A percentile compares a stretch with the other conserved stretches of the same genome.
phyloP scores from a whole-genome alignment of 768 basidiomycete genomes.

The Trametes punicea region DNA sequence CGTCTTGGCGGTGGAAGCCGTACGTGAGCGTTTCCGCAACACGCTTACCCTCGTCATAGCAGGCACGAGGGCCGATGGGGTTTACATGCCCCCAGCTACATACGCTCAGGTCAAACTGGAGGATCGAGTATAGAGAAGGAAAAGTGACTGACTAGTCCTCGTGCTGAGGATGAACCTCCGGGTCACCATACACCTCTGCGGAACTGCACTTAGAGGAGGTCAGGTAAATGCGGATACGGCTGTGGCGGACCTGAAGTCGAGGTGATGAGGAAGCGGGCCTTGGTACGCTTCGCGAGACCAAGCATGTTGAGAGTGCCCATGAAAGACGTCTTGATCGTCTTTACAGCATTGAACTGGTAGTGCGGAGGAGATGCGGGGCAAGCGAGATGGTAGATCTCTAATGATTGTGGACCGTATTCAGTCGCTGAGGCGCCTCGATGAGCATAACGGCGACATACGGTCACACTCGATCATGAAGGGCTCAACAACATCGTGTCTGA shows the following conservation, averaged over 20 bases:
- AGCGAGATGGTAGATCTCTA: conserved; percentile 97
- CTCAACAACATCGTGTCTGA: conserved; percentile 95
- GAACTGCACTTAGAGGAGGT: background rate
- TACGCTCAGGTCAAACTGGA: conserved; percentile 16
- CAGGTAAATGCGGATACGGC: conserved; percentile 3
- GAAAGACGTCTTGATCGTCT: conserved; percentile 98
- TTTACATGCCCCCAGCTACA: conserved; percentile 96
- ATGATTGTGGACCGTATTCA: background rate
- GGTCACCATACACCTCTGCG: conserved; percentile 95
- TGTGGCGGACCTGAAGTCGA: conserved; percentile 79
- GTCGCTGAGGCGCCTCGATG: background rate
- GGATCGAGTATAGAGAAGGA: conserved; percentile 11
- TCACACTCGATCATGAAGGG: conserved; percentile 99
- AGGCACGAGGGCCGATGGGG: conserved; percentile 97
- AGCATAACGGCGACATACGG: conserved; percentile 51
- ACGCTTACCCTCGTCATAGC: conserved; percentile 99
- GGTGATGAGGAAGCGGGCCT: conserved; percentile 93
- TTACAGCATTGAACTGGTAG: conserved; percentile 97
- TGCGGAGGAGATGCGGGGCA: conserved; percentile 97
- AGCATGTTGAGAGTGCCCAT: conserved; percentile 99
- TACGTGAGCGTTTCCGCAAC: conserved; percentile 98
- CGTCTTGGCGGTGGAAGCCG: conserved; percentile 91
- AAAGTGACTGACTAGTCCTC: conserved; percentile 80
- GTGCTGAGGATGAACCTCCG: conserved; percentile 94
- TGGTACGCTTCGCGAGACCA: conserved; percentile 93